Conservation (phyloP, 2,329 filamentous ascomycete species). For the Trichoderma pleuroti region DNA sequence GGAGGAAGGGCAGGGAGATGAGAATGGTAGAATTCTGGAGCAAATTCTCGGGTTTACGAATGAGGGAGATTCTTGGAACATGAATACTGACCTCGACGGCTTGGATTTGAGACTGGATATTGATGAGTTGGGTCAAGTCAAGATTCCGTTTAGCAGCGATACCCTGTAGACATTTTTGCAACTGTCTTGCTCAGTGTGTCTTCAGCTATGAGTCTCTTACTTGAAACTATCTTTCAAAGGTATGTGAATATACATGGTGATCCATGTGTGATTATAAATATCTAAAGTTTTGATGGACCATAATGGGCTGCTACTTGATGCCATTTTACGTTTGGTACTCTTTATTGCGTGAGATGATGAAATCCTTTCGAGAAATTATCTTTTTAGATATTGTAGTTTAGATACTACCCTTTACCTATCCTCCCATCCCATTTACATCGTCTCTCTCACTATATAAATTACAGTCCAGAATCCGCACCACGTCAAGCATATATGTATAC, state of each 20-base stretch:
- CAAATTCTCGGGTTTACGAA: background rate
- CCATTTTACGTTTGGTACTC: too few relatives aligned
- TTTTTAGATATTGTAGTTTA: background rate
- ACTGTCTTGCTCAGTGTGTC: background rate
- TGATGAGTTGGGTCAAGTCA: background rate
- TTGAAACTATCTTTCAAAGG: too few relatives aligned
- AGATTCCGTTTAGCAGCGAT: background rate
- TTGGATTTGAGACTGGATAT: background rate
- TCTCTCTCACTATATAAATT: background rate
- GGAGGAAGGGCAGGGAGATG: background rate
- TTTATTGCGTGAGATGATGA: background rate
- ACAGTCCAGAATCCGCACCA: background rate
- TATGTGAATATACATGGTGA: too few relatives aligned
- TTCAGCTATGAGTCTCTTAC: background rate
- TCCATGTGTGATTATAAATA: too few relatives aligned
- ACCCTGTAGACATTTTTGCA: background rate
- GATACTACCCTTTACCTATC: background rate
- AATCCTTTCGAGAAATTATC: background rate
- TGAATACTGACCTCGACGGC: background rate
- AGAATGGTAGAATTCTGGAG: background rate
- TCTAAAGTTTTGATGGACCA: too few relatives aligned
- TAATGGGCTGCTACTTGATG: too few relatives aligned
- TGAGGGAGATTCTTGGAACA: background rate
- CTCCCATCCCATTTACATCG: background rate
- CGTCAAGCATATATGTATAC: background rate